These are phyloP conservation scores for Cryptococcus depauperatus DNA, from an alignment of 1,284 basidiomycete species.

Conservation along the genomic window DNA sequence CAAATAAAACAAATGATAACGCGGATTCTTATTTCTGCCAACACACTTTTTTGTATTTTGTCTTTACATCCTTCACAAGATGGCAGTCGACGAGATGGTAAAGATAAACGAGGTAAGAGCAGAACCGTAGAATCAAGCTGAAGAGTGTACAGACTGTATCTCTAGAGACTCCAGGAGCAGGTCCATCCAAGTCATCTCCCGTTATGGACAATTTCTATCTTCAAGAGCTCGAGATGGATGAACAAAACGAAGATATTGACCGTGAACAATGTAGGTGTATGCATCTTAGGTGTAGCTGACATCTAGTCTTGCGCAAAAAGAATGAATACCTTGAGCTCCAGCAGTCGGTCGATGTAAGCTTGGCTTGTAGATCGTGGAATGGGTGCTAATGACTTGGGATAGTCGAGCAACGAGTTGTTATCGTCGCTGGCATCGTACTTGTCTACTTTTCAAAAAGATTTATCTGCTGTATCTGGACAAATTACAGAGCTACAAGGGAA, in stretches of 20 bases:
- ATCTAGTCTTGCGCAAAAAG: constrained; percentile 23
- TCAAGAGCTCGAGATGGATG: neutral
- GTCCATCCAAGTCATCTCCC: constrained; percentile 15
- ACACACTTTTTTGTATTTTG: neutral
- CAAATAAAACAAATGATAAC: neutral
- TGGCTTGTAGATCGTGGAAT: too few species aligned
- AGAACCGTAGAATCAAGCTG: too few species aligned
- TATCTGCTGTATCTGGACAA: constrained; percentile 87
- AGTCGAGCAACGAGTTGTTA: constrained; percentile 53
- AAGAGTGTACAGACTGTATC: too few species aligned
- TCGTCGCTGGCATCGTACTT: constrained; percentile 81
- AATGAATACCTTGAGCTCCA: constrained; percentile 38
- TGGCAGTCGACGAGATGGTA: too few species aligned
- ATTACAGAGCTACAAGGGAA: constrained; percentile 86
- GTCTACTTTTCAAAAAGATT: constrained; percentile 88
- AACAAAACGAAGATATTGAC: constrained; percentile 17
- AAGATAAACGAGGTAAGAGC: too few species aligned
- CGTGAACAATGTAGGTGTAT: constrained; percentile 15
- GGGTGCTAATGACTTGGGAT: too few species aligned
- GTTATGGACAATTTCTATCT: neutral
- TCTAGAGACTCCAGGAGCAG: constrained; percentile 25
- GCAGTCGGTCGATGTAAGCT: constrained; percentile 32
- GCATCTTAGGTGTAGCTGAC: constrained; percentile 6
- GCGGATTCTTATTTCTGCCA: neutral
- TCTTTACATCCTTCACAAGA: neutral